phyloP scores from a whole-genome alignment of 2,329 filamentous ascomycete species.

The Penicillium sp. region DNA sequence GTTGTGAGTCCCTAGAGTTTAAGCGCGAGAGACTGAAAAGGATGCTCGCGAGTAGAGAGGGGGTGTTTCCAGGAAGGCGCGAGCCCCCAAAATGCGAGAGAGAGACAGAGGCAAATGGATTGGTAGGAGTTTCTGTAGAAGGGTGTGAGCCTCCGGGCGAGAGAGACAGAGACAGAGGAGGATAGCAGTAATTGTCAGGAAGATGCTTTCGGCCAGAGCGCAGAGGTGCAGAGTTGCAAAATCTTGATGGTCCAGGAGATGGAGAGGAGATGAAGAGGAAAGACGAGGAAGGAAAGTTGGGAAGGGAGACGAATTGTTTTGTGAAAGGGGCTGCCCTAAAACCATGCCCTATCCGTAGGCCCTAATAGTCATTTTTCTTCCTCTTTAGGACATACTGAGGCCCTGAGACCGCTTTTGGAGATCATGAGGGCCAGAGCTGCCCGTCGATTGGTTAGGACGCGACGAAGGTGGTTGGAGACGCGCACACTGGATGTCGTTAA shows the following conservation, averaged over 20 bases:
- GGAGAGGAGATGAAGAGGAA: background rate
- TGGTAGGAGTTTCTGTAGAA: background rate
- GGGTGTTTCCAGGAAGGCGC: background rate
- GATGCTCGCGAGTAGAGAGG: background rate
- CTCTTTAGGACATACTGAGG: background rate
- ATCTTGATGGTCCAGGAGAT: background rate
- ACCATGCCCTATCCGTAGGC: background rate
- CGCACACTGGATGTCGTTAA: background rate
- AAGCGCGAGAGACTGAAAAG: too few relatives aligned
- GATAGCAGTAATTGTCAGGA: background rate
- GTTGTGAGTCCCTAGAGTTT: too few relatives aligned
- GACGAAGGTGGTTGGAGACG: background rate
- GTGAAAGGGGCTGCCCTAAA: background rate
- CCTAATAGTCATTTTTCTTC: background rate
- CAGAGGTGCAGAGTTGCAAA: background rate
- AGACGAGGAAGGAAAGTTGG: background rate
- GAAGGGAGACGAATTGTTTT: background rate
- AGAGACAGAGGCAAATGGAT: background rate
- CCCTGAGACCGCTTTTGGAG: background rate
- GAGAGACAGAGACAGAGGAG: background rate
- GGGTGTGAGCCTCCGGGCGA: too few relatives aligned
- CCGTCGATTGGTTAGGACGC: background rate
- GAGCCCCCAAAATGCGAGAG: background rate
- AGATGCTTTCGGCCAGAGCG: background rate
- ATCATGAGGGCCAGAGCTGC: background rate